phyloP scores from a whole-genome alignment of 129 eudicot species.

The Logfia minima region DNA sequence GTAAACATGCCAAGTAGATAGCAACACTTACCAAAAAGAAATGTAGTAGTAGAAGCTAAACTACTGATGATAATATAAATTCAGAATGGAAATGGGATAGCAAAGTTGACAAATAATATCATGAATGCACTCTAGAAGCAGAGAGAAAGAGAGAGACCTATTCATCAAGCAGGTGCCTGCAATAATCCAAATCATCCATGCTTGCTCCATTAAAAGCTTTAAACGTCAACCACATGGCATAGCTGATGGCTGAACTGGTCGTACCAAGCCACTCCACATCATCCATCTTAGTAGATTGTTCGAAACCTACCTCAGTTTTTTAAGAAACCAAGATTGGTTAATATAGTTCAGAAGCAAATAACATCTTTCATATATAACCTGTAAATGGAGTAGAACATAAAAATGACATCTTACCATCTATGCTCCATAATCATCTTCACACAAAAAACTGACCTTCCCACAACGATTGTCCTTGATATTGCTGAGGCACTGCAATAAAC shows the following conservation, averaged over 20 bases:
- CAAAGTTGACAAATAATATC: not conserved
- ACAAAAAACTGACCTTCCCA: constrained; percentile 84
- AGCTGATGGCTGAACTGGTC: constrained; percentile 64
- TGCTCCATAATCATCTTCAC: constrained; percentile 53
- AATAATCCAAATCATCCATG: constrained; percentile 81
- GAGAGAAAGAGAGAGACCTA: constrained; percentile 56
- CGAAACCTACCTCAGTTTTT: constrained; percentile 39
- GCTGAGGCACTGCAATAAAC: constrained; percentile 52
- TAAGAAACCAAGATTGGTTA: not conserved
- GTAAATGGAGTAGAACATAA: not conserved
- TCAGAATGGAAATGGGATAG: not conserved
- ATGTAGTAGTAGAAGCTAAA: not conserved
- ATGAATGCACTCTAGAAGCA: not conserved
- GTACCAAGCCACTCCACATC: constrained; percentile 53
- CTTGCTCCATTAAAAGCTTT: constrained; percentile 68
- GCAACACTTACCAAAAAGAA: not conserved
- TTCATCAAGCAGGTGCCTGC: constrained; percentile 77
- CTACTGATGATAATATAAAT: not conserved
- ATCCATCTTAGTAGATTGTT: constrained; percentile 60
- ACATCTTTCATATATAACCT: not conserved
- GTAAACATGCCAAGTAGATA: not conserved
- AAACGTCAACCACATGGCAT: constrained; percentile 62
- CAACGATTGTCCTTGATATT: constrained; percentile 74
- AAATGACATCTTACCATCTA: constrained; percentile 40
- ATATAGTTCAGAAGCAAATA: not conserved